Evolutionary conservation across 2,329 filamentous ascomycete genomes (phyloP).

Genomic region (Nakataea oryzae): DNA sequence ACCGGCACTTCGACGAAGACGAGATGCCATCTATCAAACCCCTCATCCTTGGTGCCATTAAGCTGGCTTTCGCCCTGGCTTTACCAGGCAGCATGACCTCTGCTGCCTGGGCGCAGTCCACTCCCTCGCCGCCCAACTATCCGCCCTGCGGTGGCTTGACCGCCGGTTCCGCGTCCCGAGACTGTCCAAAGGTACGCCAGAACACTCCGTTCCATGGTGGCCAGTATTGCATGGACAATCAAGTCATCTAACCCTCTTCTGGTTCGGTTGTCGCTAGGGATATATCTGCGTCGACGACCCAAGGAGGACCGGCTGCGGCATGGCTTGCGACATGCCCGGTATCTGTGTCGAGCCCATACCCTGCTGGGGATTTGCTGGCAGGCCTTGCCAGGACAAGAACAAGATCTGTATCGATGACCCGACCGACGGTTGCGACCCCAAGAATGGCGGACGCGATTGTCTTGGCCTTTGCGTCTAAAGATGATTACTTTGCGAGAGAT

Average conservation of each 20-base stretch:
- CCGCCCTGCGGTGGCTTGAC: neutral
- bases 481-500: too few species aligned
- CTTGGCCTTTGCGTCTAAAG: slow-evolving; percentile 24
- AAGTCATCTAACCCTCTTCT: neutral
- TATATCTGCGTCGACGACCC: slow-evolving; percentile 16
- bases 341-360: slow-evolving; percentile 15
- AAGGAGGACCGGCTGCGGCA: slow-evolving; percentile 2
- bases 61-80: neutral
- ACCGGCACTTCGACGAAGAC: neutral
- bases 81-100: neutral
- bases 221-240: too few species aligned
- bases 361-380: slow-evolving; percentile 29
- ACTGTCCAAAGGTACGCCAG: neutral
- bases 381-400: slow-evolving; percentile 17
- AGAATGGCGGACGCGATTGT: slow-evolving; percentile 28
- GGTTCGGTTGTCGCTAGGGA: slow-evolving; percentile 6
- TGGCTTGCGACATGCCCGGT: slow-evolving; percentile 14
- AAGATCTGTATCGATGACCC: slow-evolving; percentile 30
- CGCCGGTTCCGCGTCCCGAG: too few species aligned
- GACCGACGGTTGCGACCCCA: slow-evolving; percentile 26
- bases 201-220: neutral
- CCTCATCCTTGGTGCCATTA: neutral
- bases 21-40: neutral
- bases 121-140: too few species aligned
- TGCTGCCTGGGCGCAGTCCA: neutral